A percentile compares a stretch with the other conserved stretches of the same genome.
These are phyloP conservation scores for Phytophthora macrochlamydospora DNA, from an alignment of 352 stramenopile genomes.

Conservation along the genomic window DNA sequence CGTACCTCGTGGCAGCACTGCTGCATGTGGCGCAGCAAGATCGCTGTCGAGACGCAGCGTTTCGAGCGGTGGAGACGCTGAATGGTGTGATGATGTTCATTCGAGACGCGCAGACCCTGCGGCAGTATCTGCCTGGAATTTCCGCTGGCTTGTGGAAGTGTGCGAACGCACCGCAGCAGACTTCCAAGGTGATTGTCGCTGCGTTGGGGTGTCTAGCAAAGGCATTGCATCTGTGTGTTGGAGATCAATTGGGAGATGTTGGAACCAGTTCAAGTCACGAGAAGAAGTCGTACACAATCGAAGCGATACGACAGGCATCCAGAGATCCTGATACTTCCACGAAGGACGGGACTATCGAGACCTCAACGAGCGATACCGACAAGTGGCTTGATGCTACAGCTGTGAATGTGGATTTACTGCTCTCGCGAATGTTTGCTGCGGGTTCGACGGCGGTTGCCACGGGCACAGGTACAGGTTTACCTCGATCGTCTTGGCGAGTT, in stretches of 20 bases:
- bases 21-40: conserved; percentile 66
- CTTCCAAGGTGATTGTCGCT: conserved; percentile 65
- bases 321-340: conserved; percentile 5
- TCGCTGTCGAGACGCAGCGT: conserved; percentile 44
- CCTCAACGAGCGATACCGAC: conserved; percentile 21
- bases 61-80: conserved; percentile 48
- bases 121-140: conserved; percentile 78
- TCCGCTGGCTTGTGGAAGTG: conserved; percentile 66
- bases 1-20: conserved; percentile 65
- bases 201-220: conserved; percentile 59
- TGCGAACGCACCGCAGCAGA: conserved; percentile 66
- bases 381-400: conserved; percentile 59
- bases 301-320: conserved; percentile 36
- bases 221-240: conserved; percentile 43
- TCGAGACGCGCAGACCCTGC: conserved; percentile 41
- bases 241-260: conserved; percentile 15
- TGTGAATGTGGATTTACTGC: conserved; percentile 67
- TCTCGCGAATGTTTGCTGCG: conserved; percentile 63
- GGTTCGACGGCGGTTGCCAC: conserved; percentile 25
- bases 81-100: conserved; percentile 44
- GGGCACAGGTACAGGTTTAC: conserved; percentile 31
- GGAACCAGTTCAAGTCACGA: conserved; percentile 14
- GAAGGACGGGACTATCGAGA: background rate
- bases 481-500: conserved; percentile 68
- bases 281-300: conserved; percentile 28